Conservation (phyloP, 805 yeast genomes). For the Metschnikowia rubicola region DNA sequence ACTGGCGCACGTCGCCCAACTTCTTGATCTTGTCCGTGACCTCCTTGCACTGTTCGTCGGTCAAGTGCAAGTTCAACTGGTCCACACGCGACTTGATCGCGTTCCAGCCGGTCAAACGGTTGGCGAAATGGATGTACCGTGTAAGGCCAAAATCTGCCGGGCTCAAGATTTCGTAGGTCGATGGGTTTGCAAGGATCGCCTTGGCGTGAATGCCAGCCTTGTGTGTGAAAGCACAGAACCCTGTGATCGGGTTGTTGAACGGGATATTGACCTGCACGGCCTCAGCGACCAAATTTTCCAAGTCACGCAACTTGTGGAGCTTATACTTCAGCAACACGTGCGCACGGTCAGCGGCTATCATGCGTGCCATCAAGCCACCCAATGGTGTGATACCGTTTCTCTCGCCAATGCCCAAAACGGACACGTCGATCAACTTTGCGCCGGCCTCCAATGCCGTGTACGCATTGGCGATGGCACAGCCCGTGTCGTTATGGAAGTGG, state of each 20-base stretch:
- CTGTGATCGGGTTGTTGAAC: constrained; percentile 97
- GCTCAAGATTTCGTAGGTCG: constrained; percentile 94
- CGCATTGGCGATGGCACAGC: constrained; percentile 98
- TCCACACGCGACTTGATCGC: constrained; percentile 98
- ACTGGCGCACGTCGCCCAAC: constrained; percentile 91
- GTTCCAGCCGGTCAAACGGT: constrained; percentile 98
- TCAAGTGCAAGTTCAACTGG: constrained; percentile 83
- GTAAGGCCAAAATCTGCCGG: constrained; percentile 95
- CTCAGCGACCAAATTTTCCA: constrained; percentile 94
- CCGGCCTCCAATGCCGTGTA: constrained; percentile 98
- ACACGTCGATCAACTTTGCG: constrained; percentile 89
- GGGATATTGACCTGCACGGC: constrained; percentile 97
- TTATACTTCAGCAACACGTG: constrained; percentile 93
- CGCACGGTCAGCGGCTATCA: constrained; percentile 98
- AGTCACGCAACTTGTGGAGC: constrained; percentile 90
- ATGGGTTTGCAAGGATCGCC: constrained; percentile 97
- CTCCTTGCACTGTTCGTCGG: constrained; percentile 93
- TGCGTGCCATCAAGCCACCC: constrained; percentile 98
- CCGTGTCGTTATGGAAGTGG: constrained; percentile 98
- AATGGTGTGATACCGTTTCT: constrained; percentile 97
- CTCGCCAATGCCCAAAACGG: constrained; percentile 97
- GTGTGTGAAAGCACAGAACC: constrained; percentile 99
- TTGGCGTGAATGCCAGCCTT: constrained; percentile 99
- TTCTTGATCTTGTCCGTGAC: constrained; percentile 90
- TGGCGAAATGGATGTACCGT: constrained; percentile 96